These are phyloP conservation scores for Miscanthus lutarioriparius DNA, from an alignment of 176 grass and related monocot genomes.

Conservation along the genomic window DNA sequence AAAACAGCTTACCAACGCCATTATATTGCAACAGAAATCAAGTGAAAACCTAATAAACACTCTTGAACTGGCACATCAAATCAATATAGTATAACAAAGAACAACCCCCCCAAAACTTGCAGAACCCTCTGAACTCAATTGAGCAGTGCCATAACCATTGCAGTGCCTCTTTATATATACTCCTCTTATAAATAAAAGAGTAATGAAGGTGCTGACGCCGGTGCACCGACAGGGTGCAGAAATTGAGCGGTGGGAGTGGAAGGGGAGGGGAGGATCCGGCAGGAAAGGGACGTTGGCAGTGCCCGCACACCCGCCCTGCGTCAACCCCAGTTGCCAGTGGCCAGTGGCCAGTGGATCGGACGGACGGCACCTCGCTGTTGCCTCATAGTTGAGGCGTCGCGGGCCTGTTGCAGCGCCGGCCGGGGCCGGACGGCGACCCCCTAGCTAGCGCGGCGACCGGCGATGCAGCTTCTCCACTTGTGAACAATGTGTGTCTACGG, in stretches of 20 bases:
- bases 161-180: neutral
- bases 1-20: neutral
- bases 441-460: neutral
- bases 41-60: neutral
- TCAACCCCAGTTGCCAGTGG: neutral
- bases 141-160: neutral
- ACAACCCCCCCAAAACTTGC: neutral
- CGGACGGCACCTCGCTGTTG: conserved; percentile 44
- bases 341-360: neutral
- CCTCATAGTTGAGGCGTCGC: neutral
- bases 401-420: neutral
- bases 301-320: conserved; percentile 9
- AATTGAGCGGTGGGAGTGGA: neutral
- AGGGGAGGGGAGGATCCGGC: conserved; percentile 6
- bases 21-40: neutral
- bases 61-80: neutral
- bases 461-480: neutral
- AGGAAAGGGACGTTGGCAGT: conserved; percentile 36
- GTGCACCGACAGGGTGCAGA: conserved; percentile 22
- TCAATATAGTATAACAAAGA: neutral
- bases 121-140: neutral
- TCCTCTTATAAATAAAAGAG: neutral
- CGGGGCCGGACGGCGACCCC: neutral
- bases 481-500: neutral
- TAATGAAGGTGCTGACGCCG: neutral